Percentiles rank a stretch among this genome's conserved stretches.
phyloP scores from a whole-genome alignment of 306 rosid genomes.

The Prunus davidiana region DNA sequence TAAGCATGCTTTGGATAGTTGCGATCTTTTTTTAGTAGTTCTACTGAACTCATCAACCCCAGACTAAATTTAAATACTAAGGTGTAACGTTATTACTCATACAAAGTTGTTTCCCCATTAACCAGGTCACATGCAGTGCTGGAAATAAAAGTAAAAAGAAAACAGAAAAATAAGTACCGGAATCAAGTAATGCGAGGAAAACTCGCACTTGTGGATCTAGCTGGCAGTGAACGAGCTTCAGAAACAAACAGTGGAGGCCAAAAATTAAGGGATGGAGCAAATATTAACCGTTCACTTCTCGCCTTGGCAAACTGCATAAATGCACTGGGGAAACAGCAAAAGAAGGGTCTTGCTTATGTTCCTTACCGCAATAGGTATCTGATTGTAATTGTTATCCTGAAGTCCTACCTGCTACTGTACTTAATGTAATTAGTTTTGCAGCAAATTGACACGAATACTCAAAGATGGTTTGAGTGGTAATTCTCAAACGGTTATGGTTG shows the following conservation, averaged over 20 bases:
- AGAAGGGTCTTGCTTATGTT: constrained; percentile 67
- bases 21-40: not conserved
- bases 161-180: constrained; percentile 49
- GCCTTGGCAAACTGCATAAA: constrained; percentile 68
- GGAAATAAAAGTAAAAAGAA: constrained; percentile 58
- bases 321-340: constrained; percentile 61
- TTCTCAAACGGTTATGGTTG: constrained; percentile 68
- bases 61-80: not conserved
- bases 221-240: constrained; percentile 62
- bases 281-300: constrained; percentile 68
- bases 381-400: constrained; percentile 8
- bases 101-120: not conserved
- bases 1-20: not conserved
- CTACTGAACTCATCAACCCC: not conserved
- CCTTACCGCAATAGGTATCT: constrained; percentile 63
- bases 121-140: constrained; percentile 64
- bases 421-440: constrained; percentile 31
- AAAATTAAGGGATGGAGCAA: constrained; percentile 65
- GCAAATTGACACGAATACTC: constrained; percentile 65
- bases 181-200: constrained; percentile 60
- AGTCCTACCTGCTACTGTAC: constrained; percentile 13
- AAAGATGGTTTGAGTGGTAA: constrained; percentile 69
- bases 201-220: constrained; percentile 70
- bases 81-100: not conserved
- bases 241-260: constrained; percentile 59